These are phyloP conservation scores for Termitomyces heimii DNA, from an alignment of 768 basidiomycete genomes.

Conservation along the genomic window DNA sequence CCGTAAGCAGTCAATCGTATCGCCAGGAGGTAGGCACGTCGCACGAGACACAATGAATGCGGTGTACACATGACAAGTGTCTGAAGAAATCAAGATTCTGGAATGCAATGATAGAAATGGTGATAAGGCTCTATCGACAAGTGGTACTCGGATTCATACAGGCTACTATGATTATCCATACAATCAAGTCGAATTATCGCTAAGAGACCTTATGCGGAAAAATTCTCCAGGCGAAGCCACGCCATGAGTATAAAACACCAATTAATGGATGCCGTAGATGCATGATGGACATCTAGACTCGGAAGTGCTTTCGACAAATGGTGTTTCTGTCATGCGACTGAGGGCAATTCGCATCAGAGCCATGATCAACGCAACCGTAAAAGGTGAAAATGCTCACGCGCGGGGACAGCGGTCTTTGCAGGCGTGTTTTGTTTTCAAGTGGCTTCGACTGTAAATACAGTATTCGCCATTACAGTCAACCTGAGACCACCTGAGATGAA, in stretches of 20 bases:
- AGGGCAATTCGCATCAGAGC: not conserved
- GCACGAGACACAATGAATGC: not conserved
- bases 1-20: not conserved
- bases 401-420: slow-evolving; percentile 32
- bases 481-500: slow-evolving; percentile 20
- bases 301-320: slow-evolving; percentile 5
- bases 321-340: slow-evolving; percentile 9
- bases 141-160: not conserved
- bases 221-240: too few species aligned
- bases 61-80: not conserved
- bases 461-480: slow-evolving; percentile 38
- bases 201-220: not conserved
- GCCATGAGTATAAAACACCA: not conserved
- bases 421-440: slow-evolving; percentile 25
- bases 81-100: not conserved
- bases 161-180: not conserved
- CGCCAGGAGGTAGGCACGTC: not conserved
- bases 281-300: slow-evolving; percentile 7
- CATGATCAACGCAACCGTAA: slow-evolving; percentile 1
- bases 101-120: not conserved
- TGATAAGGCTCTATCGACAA: not conserved
- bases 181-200: not conserved
- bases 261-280: slow-evolving; percentile 11
- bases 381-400: slow-evolving; percentile 20
- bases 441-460: slow-evolving; percentile 35